Conservation (phyloP, 305 asterid genomes). For the Solanum hybrid region DNA sequence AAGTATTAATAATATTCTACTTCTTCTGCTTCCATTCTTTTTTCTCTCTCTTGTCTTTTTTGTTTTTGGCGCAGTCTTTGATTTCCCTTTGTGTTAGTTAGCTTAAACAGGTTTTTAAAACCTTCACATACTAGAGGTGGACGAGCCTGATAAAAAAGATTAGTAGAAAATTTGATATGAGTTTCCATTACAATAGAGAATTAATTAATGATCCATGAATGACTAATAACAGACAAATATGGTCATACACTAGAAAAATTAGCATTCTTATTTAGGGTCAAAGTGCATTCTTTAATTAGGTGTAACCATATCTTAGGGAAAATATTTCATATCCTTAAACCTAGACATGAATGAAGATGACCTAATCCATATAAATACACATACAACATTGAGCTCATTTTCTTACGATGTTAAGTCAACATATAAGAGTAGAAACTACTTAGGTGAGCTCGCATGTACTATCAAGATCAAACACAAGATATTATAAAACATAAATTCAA, state of each 20-base stretch:
- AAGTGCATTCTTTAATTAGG: neutral
- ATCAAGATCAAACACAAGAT: neutral
- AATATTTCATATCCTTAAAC: neutral
- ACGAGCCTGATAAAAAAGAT: neutral
- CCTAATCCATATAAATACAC: neutral
- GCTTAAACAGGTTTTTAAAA: too few relatives aligned
- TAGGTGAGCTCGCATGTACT: neutral
- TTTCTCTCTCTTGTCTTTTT: neutral
- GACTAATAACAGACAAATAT: neutral
- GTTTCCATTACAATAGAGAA: neutral
- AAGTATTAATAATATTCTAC: too few relatives aligned
- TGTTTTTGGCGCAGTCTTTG: too few relatives aligned
- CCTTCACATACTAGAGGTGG: neutral
- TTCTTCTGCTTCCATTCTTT: too few relatives aligned
- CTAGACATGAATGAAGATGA: neutral
- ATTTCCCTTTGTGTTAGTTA: too few relatives aligned
- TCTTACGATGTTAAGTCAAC: neutral
- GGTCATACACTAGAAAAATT: neutral
- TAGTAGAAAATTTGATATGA: neutral
- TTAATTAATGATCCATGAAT: neutral
- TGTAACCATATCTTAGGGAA: too few relatives aligned
- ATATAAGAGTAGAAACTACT: neutral
- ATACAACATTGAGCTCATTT: neutral
- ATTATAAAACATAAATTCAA: neutral
- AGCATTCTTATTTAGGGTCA: neutral